A percentile compares a stretch with the other conserved stretches of the same genome.
phyloP scores from a whole-genome alignment of 1,284 basidiomycete genomes.

The Puccinia horiana region DNA sequence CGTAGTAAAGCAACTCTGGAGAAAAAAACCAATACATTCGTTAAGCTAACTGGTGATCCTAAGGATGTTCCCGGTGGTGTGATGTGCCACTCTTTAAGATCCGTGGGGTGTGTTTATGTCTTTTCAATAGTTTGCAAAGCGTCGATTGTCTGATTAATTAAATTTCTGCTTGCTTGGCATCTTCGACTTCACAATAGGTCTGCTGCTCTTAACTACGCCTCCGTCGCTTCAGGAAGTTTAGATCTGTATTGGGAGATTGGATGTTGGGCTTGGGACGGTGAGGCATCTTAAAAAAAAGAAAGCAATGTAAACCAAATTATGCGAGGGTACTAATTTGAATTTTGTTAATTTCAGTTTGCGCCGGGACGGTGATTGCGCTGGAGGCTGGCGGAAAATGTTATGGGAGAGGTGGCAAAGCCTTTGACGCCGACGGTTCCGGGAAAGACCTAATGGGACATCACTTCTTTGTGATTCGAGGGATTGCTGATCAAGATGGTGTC shows the following conservation, averaged over 20 bases:
- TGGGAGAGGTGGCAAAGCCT: conserved; percentile 56
- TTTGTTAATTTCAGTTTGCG: conserved; percentile 60
- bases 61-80: conserved; percentile 69
- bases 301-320: background rate
- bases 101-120: conserved; percentile 66
- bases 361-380: conserved; percentile 86
- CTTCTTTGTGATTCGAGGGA: conserved; percentile 53
- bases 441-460: conserved; percentile 54
- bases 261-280: conserved; percentile 56
- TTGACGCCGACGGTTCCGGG: conserved; percentile 46
- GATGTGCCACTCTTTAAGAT: conserved; percentile 84
- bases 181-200: conserved; percentile 51
- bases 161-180: background rate
- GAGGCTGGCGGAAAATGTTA: conserved; percentile 81
- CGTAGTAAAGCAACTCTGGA: conserved; percentile 66
- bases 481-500: conserved; percentile 23
- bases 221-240: conserved; percentile 55
- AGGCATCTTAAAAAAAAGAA: background rate
- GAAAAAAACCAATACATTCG: conserved; percentile 72
- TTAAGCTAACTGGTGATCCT: conserved; percentile 74
- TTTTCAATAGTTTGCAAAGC: background rate
- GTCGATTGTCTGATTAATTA: background rate
- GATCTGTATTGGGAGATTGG: conserved; percentile 58
- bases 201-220: conserved; percentile 56
- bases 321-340: no score